A percentile compares a stretch with the other conserved stretches of the same genome.
These are phyloP conservation scores for Limonium bicolor DNA, from an alignment of 148 eudicot genomes.

Conservation along the genomic window DNA sequence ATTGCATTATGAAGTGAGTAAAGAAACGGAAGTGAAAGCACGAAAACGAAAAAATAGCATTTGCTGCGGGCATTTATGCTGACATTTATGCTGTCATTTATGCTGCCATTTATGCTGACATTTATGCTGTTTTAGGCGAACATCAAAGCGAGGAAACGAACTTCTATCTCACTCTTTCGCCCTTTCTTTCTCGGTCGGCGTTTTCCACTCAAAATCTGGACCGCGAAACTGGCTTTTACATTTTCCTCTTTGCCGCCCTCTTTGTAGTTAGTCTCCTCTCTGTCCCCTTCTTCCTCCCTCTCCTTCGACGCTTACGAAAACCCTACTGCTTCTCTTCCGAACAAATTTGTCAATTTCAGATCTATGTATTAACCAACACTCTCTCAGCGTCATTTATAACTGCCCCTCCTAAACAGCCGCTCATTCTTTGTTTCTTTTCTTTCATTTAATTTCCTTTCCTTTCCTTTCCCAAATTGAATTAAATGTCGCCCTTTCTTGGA, in stretches of 20 bases:
- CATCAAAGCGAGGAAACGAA: too few species aligned
- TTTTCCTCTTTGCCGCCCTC: slow-evolving; percentile 27
- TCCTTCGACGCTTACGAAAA: slow-evolving; percentile 1
- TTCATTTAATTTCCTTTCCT: too few species aligned
- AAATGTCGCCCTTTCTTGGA: slow-evolving; percentile 1
- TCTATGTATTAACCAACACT: background rate
- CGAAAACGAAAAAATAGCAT: too few species aligned
- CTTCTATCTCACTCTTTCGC: background rate
- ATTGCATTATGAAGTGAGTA: too few species aligned
- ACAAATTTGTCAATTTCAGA: background rate
- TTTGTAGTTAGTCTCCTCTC: too few species aligned
- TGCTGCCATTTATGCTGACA: too few species aligned
- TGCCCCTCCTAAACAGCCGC: slow-evolving; percentile 15
- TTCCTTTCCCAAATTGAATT: background rate
- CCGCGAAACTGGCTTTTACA: slow-evolving; percentile 25
- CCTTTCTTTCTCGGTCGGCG: background rate
- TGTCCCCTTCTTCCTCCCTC: slow-evolving; percentile 1
- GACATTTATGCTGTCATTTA: too few species aligned
- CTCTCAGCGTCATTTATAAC: slow-evolving; percentile 12
- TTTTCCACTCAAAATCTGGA: slow-evolving; percentile 12
- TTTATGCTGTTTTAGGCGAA: too few species aligned
- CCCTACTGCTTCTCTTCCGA: slow-evolving; percentile 6
- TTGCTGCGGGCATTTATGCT: too few species aligned
- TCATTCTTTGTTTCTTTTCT: too few species aligned
- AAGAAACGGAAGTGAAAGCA: too few species aligned